A percentile compares a stretch with the other conserved stretches of the same genome.
These are phyloP conservation scores for Exophiala bonariae DNA, from an alignment of 2,329 filamentous ascomycete genomes.

Conservation along the genomic window DNA sequence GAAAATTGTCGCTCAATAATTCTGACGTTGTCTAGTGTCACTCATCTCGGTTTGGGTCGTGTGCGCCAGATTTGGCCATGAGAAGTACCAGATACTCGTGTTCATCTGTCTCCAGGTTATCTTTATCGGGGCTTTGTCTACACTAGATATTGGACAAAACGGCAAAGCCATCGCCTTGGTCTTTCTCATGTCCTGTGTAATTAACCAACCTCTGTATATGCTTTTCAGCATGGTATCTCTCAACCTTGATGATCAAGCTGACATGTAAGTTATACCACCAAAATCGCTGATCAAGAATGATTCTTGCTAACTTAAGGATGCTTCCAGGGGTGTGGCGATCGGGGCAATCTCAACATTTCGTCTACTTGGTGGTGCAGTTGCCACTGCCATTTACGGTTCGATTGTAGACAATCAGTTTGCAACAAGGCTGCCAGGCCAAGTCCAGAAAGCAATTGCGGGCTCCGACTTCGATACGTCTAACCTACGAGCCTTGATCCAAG, in stretches of 20 bases:
- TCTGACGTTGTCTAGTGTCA: conserved; percentile 7
- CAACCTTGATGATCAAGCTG: conserved; percentile 16
- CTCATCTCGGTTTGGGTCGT: conserved; percentile 18
- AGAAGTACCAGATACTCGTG: conserved; percentile 16
- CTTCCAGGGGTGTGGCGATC: conserved; percentile 23
- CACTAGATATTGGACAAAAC: conserved; percentile 11
- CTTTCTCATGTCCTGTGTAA: conserved; percentile 13
- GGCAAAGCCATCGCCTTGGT: conserved; percentile 14
- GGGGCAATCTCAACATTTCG: conserved; percentile 30
- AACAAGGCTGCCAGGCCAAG: conserved; percentile 4
- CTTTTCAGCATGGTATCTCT: conserved; percentile 20
- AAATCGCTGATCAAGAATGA: neutral
- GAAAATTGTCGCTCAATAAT: neutral
- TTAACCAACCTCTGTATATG: conserved; percentile 18
- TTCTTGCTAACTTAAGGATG: neutral
- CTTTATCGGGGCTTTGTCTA: conserved; percentile 12
- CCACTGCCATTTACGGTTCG: conserved; percentile 28
- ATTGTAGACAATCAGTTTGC: conserved; percentile 26
- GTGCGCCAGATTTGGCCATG: conserved; percentile 14
- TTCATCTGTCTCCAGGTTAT: conserved; percentile 14
- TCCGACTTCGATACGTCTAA: conserved; percentile 40
- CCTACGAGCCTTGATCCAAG: conserved; percentile 35
- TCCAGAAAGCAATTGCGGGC: conserved; percentile 33
- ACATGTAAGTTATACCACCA: conserved; percentile 12
- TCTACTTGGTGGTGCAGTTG: conserved; percentile 27